Evolutionary conservation across 106 monocot species (phyloP).

Genomic region (Agapanthus africanus): DNA sequence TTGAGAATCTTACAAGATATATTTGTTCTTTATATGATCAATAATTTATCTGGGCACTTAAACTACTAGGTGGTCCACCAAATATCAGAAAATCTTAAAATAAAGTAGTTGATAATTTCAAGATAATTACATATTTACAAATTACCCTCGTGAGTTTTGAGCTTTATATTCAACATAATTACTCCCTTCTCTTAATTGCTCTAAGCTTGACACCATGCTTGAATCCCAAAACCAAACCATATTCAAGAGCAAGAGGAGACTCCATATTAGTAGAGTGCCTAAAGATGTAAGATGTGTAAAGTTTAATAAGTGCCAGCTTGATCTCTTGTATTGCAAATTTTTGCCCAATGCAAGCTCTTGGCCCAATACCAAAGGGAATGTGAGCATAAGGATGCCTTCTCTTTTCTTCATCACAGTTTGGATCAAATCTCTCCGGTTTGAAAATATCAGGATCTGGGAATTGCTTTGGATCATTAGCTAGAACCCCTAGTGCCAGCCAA

Average conservation of each 20-base stretch:
- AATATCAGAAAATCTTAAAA: no score
- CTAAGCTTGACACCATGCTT: constrained; percentile 60
- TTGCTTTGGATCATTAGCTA: constrained; percentile 68
- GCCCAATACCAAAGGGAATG: constrained; percentile 85
- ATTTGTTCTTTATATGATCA: no score
- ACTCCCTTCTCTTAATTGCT: constrained; percentile 13
- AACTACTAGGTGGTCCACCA: no score
- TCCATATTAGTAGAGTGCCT: constrained; percentile 61
- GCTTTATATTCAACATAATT: no score
- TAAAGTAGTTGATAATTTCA: no score
- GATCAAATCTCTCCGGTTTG: constrained; percentile 79
- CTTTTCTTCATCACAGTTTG: constrained; percentile 46
- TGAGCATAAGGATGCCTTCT: constrained; percentile 70
- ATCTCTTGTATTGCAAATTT: constrained; percentile 70
- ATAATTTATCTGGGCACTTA: no score
- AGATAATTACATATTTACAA: no score
- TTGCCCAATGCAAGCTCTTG: constrained; percentile 81
- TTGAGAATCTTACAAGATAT: no score
- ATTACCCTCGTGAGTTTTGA: no score
- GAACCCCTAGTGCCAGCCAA: constrained; percentile 80
- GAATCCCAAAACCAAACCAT: constrained; percentile 60
- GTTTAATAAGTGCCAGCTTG: constrained; percentile 62
- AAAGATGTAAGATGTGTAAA: constrained; percentile 51
- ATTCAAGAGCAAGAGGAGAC: constrained; percentile 58
- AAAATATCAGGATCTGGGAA: constrained; percentile 70